phyloP scores from a whole-genome alignment of 768 basidiomycete species.

The Boletellus emodensis region DNA sequence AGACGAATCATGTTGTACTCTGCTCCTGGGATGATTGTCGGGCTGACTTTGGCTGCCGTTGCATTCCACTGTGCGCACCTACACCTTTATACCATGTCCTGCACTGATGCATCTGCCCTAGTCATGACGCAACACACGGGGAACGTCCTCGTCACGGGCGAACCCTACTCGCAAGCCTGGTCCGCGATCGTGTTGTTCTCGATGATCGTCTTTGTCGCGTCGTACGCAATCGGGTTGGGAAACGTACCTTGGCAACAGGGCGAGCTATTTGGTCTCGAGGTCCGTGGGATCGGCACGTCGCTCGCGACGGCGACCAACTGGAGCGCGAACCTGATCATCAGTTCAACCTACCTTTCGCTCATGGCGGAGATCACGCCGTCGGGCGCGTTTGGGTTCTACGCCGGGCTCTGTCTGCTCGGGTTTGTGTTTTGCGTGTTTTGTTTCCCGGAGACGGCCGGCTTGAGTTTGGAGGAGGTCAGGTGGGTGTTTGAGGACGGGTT shows the following conservation, averaged over 20 bases:
- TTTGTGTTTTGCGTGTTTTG: conserved; percentile 64
- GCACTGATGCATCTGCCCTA: conserved; percentile 17
- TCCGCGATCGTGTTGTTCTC: conserved; percentile 65
- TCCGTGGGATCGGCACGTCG: conserved; percentile 74
- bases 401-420: conserved; percentile 64
- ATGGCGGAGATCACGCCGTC: conserved; percentile 71
- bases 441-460: conserved; percentile 78
- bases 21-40: conserved; percentile 69
- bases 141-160: conserved; percentile 55
- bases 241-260: conserved; percentile 89
- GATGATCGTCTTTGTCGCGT: conserved; percentile 83
- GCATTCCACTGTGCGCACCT: conserved; percentile 49
- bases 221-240: conserved; percentile 75
- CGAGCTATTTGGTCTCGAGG: conserved; percentile 76
- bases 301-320: conserved; percentile 76
- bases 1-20: conserved; percentile 67
- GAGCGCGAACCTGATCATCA: conserved; percentile 72
- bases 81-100: background rate
- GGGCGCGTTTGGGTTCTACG: conserved; percentile 76
- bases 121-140: conserved; percentile 60
- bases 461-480: conserved; percentile 65
- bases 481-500: conserved; percentile 61
- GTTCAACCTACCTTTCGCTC: conserved; percentile 75
- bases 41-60: conserved; percentile 57
- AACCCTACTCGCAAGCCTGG: conserved; percentile 57